phyloP scores from a whole-genome alignment of 805 yeast species.

The Kuraishia hungarica region DNA sequence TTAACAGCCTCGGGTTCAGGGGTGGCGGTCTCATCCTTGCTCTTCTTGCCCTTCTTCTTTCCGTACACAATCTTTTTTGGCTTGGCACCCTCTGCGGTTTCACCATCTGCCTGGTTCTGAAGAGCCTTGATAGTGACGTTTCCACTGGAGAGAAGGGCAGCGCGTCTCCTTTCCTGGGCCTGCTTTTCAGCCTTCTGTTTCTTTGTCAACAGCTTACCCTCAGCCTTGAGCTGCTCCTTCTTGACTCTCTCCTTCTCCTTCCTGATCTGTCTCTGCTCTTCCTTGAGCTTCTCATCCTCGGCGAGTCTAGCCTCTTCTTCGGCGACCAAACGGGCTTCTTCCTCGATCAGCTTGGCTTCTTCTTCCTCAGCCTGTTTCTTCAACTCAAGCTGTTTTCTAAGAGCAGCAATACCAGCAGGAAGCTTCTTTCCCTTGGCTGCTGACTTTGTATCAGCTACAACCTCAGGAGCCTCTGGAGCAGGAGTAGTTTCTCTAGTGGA shows the following conservation, averaged over 20 bases:
- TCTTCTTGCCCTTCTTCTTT: slow-evolving; percentile 47
- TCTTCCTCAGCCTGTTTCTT: slow-evolving; percentile 86
- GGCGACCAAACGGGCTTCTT: slow-evolving; percentile 39
- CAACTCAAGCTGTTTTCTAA: slow-evolving; percentile 82
- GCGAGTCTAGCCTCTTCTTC: slow-evolving; percentile 42
- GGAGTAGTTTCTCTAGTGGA: slow-evolving; percentile 21
- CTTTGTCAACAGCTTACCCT: slow-evolving; percentile 89
- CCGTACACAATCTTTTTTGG: slow-evolving; percentile 66
- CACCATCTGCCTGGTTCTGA: slow-evolving; percentile 26
- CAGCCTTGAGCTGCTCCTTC: slow-evolving; percentile 89
- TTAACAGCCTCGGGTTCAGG: slow-evolving; percentile 22
- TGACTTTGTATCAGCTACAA: slow-evolving; percentile 25
- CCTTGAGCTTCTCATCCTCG: slow-evolving; percentile 58
- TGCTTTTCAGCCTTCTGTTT: slow-evolving; percentile 93
- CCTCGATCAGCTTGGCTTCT: slow-evolving; percentile 63
- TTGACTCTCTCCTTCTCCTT: slow-evolving; percentile 82
- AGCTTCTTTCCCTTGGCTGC: slow-evolving; percentile 66
- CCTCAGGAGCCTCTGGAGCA: slow-evolving; percentile 20
- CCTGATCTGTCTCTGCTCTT: slow-evolving; percentile 56
- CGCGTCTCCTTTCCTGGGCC: slow-evolving; percentile 80
- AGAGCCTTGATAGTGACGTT: slow-evolving; percentile 72
- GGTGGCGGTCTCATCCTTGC: slow-evolving; percentile 20
- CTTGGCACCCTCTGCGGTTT: slow-evolving; percentile 63
- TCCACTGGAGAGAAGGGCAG: slow-evolving; percentile 69
- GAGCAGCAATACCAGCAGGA: slow-evolving; percentile 87